Base-by-base conservation (phyloP, 495 filamentous ascomycete species). In the Extremus antarcticus region DNA sequence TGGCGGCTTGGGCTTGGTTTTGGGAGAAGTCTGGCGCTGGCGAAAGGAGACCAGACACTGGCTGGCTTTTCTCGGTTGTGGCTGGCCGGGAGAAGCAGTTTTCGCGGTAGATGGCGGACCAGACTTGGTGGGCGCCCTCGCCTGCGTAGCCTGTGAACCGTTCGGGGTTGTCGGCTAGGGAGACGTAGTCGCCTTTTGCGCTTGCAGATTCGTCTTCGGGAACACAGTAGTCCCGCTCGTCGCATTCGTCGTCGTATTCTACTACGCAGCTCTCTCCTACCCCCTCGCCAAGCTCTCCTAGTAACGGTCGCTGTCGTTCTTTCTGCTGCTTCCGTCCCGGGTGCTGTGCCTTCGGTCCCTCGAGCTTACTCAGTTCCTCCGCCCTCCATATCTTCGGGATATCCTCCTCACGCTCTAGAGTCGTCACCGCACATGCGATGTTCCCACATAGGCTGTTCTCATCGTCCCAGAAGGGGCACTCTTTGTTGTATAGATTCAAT, bases 171-270 rank as follows among this genome's bases (percentile, higher is more conserved):
- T 88, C 88, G 38, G 91, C 76, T 57, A 98, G 74, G 65, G 86
- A 91, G 62, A 98, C 92, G 65, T 98, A 98, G 74, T 96, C 94
- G 11, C 92, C 92, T 70, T 94, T 95, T 4, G 79, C 83, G 38
- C 76, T 78, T 2, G 87, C 82, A 54, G 84, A 84, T 71, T 96
- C 89, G 66, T 98, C 92, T 60, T 98, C 92, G 0, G 91, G 91
- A 7, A 97, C 80, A 74, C 92, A 98, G 68, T 97, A 98, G 64
- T 98, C 92, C 25, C 90, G 78, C 52, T 97, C 88, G 70, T 98
- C 92, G 59, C 92, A 96, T 66, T 98, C 92, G 61, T 97, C 94
- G 63, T 96, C 92, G 65, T 92, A 94, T 68, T 98, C 92, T 1
- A 96, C 82, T 41, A 98, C 87, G 68, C 92, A 98, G 63, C 87